Evolutionary conservation across 1,284 basidiomycete genomes (phyloP).

Genomic region (Uromyces viciae-fabae): DNA sequence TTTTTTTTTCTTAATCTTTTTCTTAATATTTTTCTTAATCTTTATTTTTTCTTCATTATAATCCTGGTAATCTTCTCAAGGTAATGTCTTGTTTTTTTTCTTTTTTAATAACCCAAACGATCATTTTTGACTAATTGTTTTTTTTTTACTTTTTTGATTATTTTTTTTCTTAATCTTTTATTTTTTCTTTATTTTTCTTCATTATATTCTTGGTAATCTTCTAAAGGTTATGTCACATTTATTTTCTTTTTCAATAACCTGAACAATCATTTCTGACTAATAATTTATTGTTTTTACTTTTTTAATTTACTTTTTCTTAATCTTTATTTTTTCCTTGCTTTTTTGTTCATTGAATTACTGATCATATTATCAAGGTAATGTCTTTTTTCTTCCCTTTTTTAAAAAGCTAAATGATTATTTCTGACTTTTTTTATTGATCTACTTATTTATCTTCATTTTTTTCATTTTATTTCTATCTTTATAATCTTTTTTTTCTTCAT

Average conservation of each 20-base stretch:
- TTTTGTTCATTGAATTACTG: neutral
- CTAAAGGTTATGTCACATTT: neutral
- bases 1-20: neutral
- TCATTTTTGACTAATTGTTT: neutral
- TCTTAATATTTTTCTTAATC: neutral
- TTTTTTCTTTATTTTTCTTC: neutral
- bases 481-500: neutral
- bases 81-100: neutral
- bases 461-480: neutral
- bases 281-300: neutral
- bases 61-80: neutral
- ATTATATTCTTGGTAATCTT: neutral
- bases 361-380: neutral
- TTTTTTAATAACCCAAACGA: neutral
- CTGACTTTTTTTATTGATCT: neutral
- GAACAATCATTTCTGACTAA: neutral
- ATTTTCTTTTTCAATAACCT: neutral
- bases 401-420: neutral
- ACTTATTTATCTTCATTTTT: neutral
- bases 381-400: neutral
- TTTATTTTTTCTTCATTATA: neutral
- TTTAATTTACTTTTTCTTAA: neutral
- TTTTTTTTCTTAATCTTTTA: neutral
- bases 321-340: neutral
- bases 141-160: neutral